These are phyloP conservation scores for Bruguiera parviflora DNA, from an alignment of 345 rosid genomes.

Conservation along the genomic window DNA sequence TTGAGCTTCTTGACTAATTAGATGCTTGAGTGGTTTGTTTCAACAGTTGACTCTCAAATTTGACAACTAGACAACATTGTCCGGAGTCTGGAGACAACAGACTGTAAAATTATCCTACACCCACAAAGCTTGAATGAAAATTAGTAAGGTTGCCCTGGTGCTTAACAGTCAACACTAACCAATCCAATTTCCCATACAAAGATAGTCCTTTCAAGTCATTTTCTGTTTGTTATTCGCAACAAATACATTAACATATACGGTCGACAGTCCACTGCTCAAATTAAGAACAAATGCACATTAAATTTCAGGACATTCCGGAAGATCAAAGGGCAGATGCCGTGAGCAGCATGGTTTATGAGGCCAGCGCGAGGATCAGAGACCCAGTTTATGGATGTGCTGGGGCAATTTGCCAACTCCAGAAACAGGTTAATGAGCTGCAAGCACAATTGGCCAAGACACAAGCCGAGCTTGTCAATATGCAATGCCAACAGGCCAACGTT, in stretches of 20 bases:
- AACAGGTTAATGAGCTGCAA: constrained; percentile 71
- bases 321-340: constrained; percentile 76
- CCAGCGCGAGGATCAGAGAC: constrained; percentile 72
- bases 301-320: constrained; percentile 65
- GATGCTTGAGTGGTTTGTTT: too few relatives aligned
- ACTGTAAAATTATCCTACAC: background rate
- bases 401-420: constrained; percentile 66
- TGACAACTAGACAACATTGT: background rate
- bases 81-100: background rate
- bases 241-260: background rate
- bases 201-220: too few relatives aligned
- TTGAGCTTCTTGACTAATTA: too few relatives aligned
- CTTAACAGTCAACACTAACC: too few relatives aligned
- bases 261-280: too few relatives aligned
- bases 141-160: background rate
- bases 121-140: constrained; percentile 2
- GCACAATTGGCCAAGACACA: constrained; percentile 70
- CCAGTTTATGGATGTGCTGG: constrained; percentile 86
- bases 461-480: constrained; percentile 58
- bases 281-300: background rate
- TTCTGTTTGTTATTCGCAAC: too few relatives aligned
- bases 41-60: background rate
- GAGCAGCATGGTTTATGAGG: constrained; percentile 92
- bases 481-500: constrained; percentile 59
- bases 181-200: too few relatives aligned